These are phyloP conservation scores for Fraxinus velutina DNA, from an alignment of 305 asterid genomes.

Conservation along the genomic window DNA sequence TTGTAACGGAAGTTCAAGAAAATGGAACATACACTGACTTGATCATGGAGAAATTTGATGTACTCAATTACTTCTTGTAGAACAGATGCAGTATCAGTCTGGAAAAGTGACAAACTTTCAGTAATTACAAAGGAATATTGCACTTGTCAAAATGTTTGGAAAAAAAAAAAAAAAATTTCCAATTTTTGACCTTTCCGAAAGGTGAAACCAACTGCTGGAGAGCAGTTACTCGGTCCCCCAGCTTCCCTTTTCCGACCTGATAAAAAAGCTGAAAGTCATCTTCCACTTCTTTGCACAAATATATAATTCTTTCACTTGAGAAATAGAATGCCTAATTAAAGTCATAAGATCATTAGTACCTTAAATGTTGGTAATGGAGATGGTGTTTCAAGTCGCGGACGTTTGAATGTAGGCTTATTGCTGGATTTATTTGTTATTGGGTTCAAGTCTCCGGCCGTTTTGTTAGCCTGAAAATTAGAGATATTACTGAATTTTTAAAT, in stretches of 20 bases:
- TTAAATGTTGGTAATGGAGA: slow-evolving; percentile 81
- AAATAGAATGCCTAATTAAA: slow-evolving; percentile 20
- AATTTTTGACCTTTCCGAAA: slow-evolving; percentile 74
- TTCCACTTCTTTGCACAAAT: slow-evolving; percentile 31
- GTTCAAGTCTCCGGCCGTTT: neutral
- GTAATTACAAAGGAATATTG: neutral
- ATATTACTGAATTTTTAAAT: neutral
- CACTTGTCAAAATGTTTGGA: neutral
- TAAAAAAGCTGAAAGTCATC: slow-evolving; percentile 25
- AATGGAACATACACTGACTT: slow-evolving; percentile 58
- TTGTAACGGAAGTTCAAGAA: neutral
- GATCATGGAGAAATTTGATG: slow-evolving; percentile 84
- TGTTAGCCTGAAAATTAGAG: neutral
- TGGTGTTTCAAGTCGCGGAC: slow-evolving; percentile 69
- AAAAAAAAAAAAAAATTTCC: slow-evolving; percentile 19
- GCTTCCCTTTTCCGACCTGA: slow-evolving; percentile 84
- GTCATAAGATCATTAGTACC: slow-evolving; percentile 38
- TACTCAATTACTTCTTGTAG: slow-evolving; percentile 83
- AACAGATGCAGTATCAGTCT: slow-evolving; percentile 95
- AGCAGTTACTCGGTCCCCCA: slow-evolving; percentile 91
- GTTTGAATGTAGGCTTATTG: slow-evolving; percentile 48
- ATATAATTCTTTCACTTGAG: neutral
- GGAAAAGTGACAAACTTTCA: slow-evolving; percentile 16
- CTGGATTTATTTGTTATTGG: slow-evolving; percentile 37
- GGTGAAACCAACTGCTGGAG: slow-evolving; percentile 93